Evolutionary conservation across 805 yeast species (phyloP), one percentile per base, ranked within the genome.

Genomic region (Sugiyamaella mastotermitis): DNA sequence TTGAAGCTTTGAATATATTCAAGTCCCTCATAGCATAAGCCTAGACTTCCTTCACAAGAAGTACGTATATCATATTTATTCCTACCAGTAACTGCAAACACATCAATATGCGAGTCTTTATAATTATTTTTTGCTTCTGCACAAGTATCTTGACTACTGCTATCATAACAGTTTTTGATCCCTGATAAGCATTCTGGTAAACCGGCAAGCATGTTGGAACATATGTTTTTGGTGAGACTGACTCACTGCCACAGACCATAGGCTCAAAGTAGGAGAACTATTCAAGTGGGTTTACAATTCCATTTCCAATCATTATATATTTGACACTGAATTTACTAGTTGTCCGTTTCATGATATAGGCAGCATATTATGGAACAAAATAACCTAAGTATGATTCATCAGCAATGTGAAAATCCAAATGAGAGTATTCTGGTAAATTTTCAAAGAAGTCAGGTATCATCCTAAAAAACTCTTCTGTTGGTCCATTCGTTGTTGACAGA

Each of bases 311-410:
- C 64, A 86, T 59, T 8, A 86, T 79, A 3, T 94, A 83, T 4
- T 80, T 68, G 52, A 85, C 70, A 51, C 81, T 72, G 62, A 80
- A 80, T 51, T 62, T 56, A 48, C 77, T 65, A 55, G 78, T 80
- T 27, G 62, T 62, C 53, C 83, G 86, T 26, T 74, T 66, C 51
- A 84, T 64, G 51, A 87, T 85, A 60, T 85, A 94, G 42, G 75
- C 58, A 5, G 94, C 94, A 61, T 86, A 83, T n/a, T 72, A 81
- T 13, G 97, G 95, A 44, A 86, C 81, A 62, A 85, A 86, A 58
- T 83, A 94, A 35, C 95, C 94, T 20, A 86, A 94, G 56, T 85
- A 85, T 8, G 90, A 80, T 61, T 85, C 94, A 52, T 94, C 94
- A 33, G 94, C 81, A 58, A 85, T 82, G 61, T 84, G 94, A 75